Conservation (phyloP, 176 grass and related monocot genomes). For the Oryza glaberrima region DNA sequence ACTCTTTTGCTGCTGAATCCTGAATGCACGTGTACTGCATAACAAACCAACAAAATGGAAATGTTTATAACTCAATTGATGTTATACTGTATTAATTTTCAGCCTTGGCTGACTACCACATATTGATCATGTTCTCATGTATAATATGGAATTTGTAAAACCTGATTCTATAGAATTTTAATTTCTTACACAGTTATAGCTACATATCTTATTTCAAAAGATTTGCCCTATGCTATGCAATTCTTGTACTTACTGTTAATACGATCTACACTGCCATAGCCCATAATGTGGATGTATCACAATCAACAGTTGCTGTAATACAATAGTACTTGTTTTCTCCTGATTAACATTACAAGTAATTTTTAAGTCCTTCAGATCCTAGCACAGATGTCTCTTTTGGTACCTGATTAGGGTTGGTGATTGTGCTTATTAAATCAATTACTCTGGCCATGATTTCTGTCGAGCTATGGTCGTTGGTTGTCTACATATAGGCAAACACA, state of each 20-base stretch:
- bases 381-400: neutral
- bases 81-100: neutral
- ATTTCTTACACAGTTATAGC: neutral
- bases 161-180: neutral
- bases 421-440: neutral
- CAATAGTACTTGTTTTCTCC: neutral
- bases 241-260: neutral
- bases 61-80: neutral
- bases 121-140: neutral
- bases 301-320: neutral
- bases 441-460: conserved; percentile 1
- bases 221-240: neutral
- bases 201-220: neutral
- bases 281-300: neutral
- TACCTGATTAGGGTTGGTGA: neutral
- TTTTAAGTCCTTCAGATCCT: neutral
- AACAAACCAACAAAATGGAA: neutral
- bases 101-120: neutral
- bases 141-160: neutral
- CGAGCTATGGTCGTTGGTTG: conserved; percentile 24
- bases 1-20: too few relatives aligned
- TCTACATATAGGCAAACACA: conserved; percentile 1
- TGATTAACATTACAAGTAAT: neutral
- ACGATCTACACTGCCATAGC: neutral
- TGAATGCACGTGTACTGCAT: neutral